Evolutionary conservation across 2,329 filamentous ascomycete genomes (phyloP), one percentile per base, ranked within the genome.

Genomic region (Stachybotrys chartarum): DNA sequence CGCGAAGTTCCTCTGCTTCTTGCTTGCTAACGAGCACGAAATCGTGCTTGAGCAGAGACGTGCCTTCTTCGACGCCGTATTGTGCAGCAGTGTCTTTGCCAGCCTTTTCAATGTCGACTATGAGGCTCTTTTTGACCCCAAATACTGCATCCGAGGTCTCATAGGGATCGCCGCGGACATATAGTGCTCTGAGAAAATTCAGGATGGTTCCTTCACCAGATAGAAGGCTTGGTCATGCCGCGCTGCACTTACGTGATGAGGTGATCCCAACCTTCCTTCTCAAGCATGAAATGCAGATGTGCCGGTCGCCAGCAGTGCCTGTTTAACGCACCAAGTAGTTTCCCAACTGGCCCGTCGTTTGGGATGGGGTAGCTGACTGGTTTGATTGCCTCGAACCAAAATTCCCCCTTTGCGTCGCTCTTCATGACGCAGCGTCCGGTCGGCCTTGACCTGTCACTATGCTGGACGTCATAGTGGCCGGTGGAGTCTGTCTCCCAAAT

Each of bases 241-340:
- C 24, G 24, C 24, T 4, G 24, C 14, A 84, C 85, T 60, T 76
- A 92, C 88, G 90, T 95, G 66, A 94, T 87, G 63, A 96, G 72
- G 67, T 87, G 82, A 74, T 96, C 90, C 74, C 82, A 91, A 0
- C 88, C 88, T 39, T 78, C 70, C 75, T 90, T 91, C 67, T 86
- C 83, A 72, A 96, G 91, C 88, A 95, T 94, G 64, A 94, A 94
- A 70, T 94, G 90, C 78, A 93, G 82, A 70, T 94, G 90, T 18
- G 85, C 82, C 1, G 90, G 90, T 53, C 90, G 75, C 75, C 84
- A 92, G 55, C 84, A 84, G 72, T 94, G 90, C n/a, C 90, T 76
- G n/a, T 80, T 78, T 63, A 94, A 67, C 64, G 74, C 69, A 66
- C 75, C 73, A 63, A 94, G 72, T 61, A 94, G 68, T 70, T 84